Conservation (phyloP, 331 rosid species). For the Phaseolus coccineus region DNA sequence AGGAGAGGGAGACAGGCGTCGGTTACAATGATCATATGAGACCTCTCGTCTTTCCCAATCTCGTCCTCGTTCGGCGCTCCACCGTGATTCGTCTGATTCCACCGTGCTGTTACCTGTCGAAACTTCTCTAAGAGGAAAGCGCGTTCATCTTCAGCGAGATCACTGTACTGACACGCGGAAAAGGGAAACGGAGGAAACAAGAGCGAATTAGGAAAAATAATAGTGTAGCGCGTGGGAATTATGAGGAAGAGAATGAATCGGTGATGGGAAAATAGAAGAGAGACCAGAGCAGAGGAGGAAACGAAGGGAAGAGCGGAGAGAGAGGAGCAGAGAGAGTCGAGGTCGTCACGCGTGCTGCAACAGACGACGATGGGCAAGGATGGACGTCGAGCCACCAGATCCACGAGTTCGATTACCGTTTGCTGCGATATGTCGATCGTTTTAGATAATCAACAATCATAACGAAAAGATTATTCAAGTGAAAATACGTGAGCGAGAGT, state of each 20-base stretch:
- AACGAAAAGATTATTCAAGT: neutral
- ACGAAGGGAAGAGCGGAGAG: constrained; percentile 72
- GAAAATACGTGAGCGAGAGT: neutral
- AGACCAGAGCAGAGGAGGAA: constrained; percentile 66
- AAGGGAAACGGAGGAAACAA: constrained; percentile 9
- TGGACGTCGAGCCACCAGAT: constrained; percentile 75
- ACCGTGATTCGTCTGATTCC: constrained; percentile 62
- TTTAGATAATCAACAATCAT: neutral
- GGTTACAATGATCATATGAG: constrained; percentile 81
- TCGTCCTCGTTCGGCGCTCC: constrained; percentile 59
- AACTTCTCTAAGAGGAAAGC: constrained; percentile 66
- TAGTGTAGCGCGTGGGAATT: neutral
- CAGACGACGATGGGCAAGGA: constrained; percentile 76
- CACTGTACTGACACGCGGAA: constrained; percentile 69
- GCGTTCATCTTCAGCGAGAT: constrained; percentile 89
- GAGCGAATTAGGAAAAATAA: constrained; percentile 31
- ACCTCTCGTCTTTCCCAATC: constrained; percentile 59
- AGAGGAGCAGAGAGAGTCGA: constrained; percentile 76
- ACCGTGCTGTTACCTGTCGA: constrained; percentile 58
- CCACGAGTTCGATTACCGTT: constrained; percentile 77
- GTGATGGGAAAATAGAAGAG: neutral
- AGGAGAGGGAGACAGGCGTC: constrained; percentile 93
- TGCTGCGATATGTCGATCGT: constrained; percentile 54
- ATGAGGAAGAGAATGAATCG: neutral
- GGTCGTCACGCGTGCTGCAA: constrained; percentile 90